phyloP scores from a whole-genome alignment of 176 grass and related monocot genomes.

The Hordeum marinum region DNA sequence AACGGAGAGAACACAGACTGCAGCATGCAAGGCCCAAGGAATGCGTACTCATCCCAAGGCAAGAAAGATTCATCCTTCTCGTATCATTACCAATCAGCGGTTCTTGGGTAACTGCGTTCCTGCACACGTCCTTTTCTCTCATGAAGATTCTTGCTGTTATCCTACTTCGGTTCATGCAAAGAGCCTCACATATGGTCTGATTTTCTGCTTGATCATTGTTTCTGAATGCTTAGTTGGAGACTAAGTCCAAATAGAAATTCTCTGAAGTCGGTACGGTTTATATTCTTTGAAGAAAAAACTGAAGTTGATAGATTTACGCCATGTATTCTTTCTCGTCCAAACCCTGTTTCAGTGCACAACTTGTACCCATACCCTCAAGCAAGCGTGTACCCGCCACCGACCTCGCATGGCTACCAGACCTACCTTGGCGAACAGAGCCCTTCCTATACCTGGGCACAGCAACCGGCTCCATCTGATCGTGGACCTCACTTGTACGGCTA shows the following conservation, averaged over 20 bases:
- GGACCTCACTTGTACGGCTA: conserved; percentile 16
- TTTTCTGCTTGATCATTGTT: neutral
- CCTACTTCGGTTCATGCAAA: neutral
- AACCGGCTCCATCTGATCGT: neutral
- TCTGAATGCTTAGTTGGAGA: neutral
- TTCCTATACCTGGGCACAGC: neutral
- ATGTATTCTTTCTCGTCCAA: neutral
- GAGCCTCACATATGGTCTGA: neutral
- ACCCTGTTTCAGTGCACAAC: neutral
- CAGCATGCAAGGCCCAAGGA: conserved; percentile 18
- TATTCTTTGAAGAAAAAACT: neutral
- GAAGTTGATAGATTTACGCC: neutral
- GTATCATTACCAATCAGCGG: neutral
- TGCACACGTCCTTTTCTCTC: neutral
- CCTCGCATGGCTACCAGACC: neutral
- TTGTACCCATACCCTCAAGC: neutral
- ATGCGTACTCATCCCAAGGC: conserved; percentile 17
- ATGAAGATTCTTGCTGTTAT: neutral
- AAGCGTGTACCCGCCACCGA: neutral
- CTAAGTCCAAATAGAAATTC: neutral
- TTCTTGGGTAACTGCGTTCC: neutral
- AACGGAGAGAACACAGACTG: neutral
- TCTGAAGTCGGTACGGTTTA: neutral
- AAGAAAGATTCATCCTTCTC: neutral
- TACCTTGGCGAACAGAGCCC: neutral